Percentiles rank a stretch among this genome's conserved stretches.
Evolutionary conservation across 352 stramenopile genomes (phyloP).

Genomic region (Globisporangium echinulatum): DNA sequence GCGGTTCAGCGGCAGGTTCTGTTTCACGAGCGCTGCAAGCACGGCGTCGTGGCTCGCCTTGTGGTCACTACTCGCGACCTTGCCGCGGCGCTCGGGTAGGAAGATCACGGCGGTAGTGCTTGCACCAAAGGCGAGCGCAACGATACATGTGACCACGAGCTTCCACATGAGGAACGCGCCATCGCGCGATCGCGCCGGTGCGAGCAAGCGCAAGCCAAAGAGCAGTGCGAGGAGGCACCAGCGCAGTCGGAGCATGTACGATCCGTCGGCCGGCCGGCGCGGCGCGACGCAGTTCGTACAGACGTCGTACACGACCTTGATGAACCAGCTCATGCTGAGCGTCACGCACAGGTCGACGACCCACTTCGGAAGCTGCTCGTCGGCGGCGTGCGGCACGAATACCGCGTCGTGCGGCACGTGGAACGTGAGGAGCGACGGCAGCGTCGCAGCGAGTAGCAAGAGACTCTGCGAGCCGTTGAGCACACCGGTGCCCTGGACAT

Average conservation of each 20-base stretch:
- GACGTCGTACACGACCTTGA: constrained; percentile 40
- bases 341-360: constrained; percentile 29
- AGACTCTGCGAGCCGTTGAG: constrained; percentile 35
- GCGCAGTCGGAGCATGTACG: constrained; percentile 27
- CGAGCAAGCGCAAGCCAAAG: constrained; percentile 20
- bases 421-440: constrained; percentile 25
- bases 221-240: constrained; percentile 24
- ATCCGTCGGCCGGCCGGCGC: constrained; percentile 22
- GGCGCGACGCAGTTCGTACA: constrained; percentile 28
- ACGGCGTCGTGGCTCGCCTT: constrained; percentile 30
- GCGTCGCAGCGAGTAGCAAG: constrained; percentile 24
- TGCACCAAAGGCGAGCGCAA: constrained; percentile 18
- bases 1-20: constrained; percentile 38
- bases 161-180: constrained; percentile 10
- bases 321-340: constrained; percentile 45
- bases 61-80: constrained; percentile 20
- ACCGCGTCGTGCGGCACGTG: constrained; percentile 23
- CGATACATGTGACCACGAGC: constrained; percentile 12
- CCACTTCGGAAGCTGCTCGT: constrained; percentile 13
- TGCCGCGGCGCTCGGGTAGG: constrained; percentile 20
- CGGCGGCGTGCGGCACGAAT: constrained; percentile 18
- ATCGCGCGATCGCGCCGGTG: constrained; percentile 11
- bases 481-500: constrained; percentile 34
- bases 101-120: constrained; percentile 23
- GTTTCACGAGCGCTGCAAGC: constrained; percentile 33